phyloP scores from a whole-genome alignment of 257 asterid genomes.

The Solanum piurae region DNA sequence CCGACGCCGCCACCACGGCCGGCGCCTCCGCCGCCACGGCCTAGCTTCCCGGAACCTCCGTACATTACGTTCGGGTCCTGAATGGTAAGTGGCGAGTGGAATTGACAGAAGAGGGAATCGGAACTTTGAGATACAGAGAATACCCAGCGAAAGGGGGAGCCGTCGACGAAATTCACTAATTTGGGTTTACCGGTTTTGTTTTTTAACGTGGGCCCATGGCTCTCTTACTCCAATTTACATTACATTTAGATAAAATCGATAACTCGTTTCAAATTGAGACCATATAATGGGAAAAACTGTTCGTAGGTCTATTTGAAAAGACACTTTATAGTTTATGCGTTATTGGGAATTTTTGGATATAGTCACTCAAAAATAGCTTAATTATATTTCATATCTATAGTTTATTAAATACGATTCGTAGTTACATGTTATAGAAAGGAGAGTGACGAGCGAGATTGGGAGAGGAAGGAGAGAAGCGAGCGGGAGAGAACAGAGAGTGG shows the following conservation, averaged over 20 bases:
- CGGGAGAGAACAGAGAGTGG: background rate
- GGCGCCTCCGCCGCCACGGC: constrained; percentile 75
- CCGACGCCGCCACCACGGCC: constrained; percentile 41
- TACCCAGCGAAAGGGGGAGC: background rate
- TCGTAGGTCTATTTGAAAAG: background rate
- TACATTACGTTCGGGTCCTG: constrained; percentile 35
- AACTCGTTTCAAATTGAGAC: background rate
- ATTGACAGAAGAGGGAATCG: background rate
- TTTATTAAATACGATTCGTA: too few species aligned
- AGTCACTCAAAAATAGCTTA: too few species aligned
- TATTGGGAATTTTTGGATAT: too few species aligned
- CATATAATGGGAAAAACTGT: background rate
- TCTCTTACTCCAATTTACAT: background rate
- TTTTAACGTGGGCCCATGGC: background rate
- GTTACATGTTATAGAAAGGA: too few species aligned
- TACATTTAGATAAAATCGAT: background rate
- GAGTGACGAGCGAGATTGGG: too few species aligned
- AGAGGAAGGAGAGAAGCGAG: background rate
- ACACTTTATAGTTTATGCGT: too few species aligned
- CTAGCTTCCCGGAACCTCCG: constrained; percentile 62
- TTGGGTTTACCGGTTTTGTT: background rate
- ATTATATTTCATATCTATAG: too few species aligned
- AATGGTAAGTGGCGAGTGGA: background rate
- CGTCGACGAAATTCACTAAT: constrained; percentile 1
- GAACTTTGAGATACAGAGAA: background rate